Evolutionary conservation across 768 basidiomycete genomes (phyloP).

Genomic region (Suillus paluster): DNA sequence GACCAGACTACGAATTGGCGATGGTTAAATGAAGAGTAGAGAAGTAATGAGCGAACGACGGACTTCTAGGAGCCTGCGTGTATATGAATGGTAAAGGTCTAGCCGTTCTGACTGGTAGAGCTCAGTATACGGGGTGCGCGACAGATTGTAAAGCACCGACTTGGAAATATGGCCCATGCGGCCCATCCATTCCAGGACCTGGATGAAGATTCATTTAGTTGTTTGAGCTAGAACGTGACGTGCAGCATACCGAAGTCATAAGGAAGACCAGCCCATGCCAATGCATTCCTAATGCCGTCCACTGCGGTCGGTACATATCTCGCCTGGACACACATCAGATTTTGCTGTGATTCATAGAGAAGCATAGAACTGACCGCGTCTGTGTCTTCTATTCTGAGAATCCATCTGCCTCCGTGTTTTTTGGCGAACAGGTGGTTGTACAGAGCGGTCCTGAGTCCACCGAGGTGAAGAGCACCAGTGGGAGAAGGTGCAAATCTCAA

Average conservation of each 20-base stretch:
- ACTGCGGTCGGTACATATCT: conserved; percentile 84
- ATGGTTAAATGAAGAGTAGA: not conserved
- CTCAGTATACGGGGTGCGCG: conserved; percentile 3
- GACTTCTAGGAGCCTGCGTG: conserved; percentile 78
- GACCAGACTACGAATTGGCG: conserved; percentile 59
- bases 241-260: conserved; percentile 79
- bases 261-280: conserved; percentile 90
- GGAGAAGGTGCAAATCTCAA: conserved; percentile 97
- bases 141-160: conserved; percentile 40
- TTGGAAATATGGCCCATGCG: conserved; percentile 87
- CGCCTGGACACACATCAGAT: conserved; percentile 48
- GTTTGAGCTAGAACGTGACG: not conserved
- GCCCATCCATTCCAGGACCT: conserved; percentile 82
- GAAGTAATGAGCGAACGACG: conserved; percentile 12
- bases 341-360: conserved; percentile 4
- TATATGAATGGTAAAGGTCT: conserved; percentile 80
- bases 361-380: conserved; percentile 61
- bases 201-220: conserved; percentile 13
- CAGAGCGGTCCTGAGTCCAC: conserved; percentile 91
- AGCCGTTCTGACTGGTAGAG: conserved; percentile 80
- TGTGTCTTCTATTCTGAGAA: conserved; percentile 94
- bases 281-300: conserved; percentile 72
- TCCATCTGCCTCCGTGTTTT: conserved; percentile 86
- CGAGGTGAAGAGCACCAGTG: conserved; percentile 92
- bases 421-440: conserved; percentile 89